A percentile compares a stretch with the other conserved stretches of the same genome.
Conservation (phyloP, 768 basidiomycete genomes). For the Mycena chlorophos region DNA sequence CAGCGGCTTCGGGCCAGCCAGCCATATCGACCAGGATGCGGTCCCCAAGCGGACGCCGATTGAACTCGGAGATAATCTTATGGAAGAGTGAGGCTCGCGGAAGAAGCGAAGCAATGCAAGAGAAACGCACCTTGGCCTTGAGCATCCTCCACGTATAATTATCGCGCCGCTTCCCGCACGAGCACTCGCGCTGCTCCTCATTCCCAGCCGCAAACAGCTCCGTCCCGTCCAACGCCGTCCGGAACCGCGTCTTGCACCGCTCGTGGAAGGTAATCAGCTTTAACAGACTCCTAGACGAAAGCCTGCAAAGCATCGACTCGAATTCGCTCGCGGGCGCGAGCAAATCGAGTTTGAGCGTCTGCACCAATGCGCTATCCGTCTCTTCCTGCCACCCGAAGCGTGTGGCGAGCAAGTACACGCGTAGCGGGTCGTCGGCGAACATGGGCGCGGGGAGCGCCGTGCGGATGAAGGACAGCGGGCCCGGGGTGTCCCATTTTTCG, state of each 20-base stretch:
- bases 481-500: slow-evolving; percentile 48
- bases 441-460: slow-evolving; percentile 41
- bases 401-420: slow-evolving; percentile 47
- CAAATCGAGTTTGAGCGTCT: slow-evolving; percentile 42
- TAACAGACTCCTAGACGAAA: slow-evolving; percentile 38
- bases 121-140: slow-evolving; percentile 37
- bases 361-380: slow-evolving; percentile 40
- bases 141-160: slow-evolving; percentile 43
- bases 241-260: slow-evolving; percentile 39
- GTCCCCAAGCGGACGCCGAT: slow-evolving; percentile 41
- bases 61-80: slow-evolving; percentile 35
- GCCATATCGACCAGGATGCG: slow-evolving; percentile 41
- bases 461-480: slow-evolving; percentile 45
- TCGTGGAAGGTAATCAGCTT: slow-evolving; percentile 44
- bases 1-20: slow-evolving; percentile 42
- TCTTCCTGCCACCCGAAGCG: slow-evolving; percentile 48
- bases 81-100: background rate
- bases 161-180: slow-evolving; percentile 36
- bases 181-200: slow-evolving; percentile 30
- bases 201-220: slow-evolving; percentile 42
- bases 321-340: slow-evolving; percentile 38
- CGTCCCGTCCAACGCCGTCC: slow-evolving; percentile 35
- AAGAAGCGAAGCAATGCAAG: background rate
- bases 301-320: slow-evolving; percentile 32
- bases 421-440: slow-evolving; percentile 46